Percentiles rank a stretch among this genome's conserved stretches.
phyloP scores from a whole-genome alignment of 2,329 filamentous ascomycete genomes.

The Trichophaea hybrida region DNA sequence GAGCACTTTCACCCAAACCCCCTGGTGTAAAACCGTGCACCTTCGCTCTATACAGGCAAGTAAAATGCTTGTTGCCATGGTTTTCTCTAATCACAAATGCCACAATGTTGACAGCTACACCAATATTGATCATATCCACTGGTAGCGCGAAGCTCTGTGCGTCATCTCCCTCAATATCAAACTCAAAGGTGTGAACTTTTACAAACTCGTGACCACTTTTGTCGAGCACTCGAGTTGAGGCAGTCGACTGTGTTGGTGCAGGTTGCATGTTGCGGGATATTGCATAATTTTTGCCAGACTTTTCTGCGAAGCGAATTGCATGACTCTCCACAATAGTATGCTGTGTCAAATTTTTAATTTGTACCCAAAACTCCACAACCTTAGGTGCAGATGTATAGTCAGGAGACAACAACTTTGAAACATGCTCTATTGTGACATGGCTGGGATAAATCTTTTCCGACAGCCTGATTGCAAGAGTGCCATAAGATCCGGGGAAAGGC shows the following conservation, averaged over 20 bases:
- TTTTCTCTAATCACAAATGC: conserved; percentile 45
- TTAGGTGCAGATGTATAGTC: conserved; percentile 49
- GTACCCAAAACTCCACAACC: conserved; percentile 54
- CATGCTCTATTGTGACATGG: conserved; percentile 59
- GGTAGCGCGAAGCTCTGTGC: conserved; percentile 43
- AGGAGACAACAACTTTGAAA: conserved; percentile 46
- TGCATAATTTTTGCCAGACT: conserved; percentile 33
- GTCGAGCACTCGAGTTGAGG: conserved; percentile 11
- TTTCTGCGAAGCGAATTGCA: conserved; percentile 30
- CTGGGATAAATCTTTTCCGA: conserved; percentile 47
- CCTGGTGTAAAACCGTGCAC: conserved; percentile 38
- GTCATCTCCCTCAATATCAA: conserved; percentile 35
- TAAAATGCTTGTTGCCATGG: conserved; percentile 44
- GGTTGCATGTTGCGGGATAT: conserved; percentile 31
- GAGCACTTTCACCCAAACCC: conserved; percentile 13
- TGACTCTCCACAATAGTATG: background rate
- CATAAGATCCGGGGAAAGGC: conserved; percentile 50
- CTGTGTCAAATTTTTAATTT: background rate
- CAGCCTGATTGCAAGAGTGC: conserved; percentile 51
- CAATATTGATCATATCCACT: conserved; percentile 37
- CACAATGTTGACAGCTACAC: conserved; percentile 39
- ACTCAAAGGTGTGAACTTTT: conserved; percentile 45
- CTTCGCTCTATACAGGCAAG: conserved; percentile 51
- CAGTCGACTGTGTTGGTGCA: conserved; percentile 24
- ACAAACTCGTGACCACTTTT: conserved; percentile 34